Percentiles rank a stretch among this genome's conserved stretches.
Conservation (phyloP, 2,329 filamentous ascomycete genomes). For the Penicillium verrucosum region DNA sequence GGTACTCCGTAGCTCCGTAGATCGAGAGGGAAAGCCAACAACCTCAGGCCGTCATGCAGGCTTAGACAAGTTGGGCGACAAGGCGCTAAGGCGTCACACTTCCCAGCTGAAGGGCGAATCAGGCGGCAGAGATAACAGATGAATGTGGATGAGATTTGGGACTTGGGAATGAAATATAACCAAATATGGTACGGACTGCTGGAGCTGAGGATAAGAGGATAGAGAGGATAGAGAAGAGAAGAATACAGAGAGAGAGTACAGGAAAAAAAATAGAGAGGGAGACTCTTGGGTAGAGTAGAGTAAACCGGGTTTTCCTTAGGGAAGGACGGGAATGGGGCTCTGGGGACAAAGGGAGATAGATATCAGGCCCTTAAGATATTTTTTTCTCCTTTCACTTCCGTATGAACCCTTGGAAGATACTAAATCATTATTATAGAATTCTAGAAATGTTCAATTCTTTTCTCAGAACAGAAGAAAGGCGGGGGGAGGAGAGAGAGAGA, state of each 20-base stretch:
- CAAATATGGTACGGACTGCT: background rate
- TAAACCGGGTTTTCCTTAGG: background rate
- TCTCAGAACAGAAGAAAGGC: constrained; percentile 5
- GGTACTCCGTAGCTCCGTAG: background rate
- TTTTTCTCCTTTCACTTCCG: background rate
- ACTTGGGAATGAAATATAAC: background rate
- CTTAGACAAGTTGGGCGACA: constrained; percentile 25
- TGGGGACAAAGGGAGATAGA: background rate
- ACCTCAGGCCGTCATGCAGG: constrained; percentile 25
- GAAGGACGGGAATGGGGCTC: background rate
- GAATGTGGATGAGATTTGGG: background rate
- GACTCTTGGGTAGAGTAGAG: background rate
- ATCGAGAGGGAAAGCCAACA: constrained; percentile 8
- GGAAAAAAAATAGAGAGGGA: background rate
- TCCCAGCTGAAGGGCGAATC: constrained; percentile 17
- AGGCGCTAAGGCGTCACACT: constrained; percentile 25
- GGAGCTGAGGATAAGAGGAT: background rate
- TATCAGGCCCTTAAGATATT: background rate
- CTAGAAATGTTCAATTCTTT: constrained; percentile 1
- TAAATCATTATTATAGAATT: constrained; percentile 14
- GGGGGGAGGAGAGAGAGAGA: constrained; percentile 13
- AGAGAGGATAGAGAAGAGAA: background rate
- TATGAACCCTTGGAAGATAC: background rate
- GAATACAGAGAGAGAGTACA: constrained; percentile 4
- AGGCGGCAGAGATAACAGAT: constrained; percentile 8